Conservation (phyloP, 2,329 filamentous ascomycete genomes). For the Alternaria dauci region DNA sequence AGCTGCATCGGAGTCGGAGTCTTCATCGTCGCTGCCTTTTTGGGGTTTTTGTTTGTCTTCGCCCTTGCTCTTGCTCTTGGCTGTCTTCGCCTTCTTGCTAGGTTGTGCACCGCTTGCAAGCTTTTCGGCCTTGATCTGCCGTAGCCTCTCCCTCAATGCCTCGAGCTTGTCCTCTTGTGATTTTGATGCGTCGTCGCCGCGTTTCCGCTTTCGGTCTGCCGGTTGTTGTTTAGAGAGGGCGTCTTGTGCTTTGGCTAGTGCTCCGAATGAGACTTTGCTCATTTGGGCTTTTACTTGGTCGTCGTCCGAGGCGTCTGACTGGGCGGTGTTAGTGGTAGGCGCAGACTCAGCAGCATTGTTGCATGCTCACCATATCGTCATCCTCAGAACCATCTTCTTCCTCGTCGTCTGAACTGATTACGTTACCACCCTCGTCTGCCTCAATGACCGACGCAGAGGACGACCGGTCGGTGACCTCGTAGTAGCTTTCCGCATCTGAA, state of each 20-base stretch:
- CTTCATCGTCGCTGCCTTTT: constrained; percentile 44
- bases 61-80: constrained; percentile 22
- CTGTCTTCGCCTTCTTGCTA: constrained; percentile 30
- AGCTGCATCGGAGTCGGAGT: constrained; percentile 44
- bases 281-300: constrained; percentile 57
- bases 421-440: constrained; percentile 45
- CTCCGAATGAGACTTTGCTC: constrained; percentile 81
- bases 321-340: constrained; percentile 17
- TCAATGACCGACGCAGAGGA: constrained; percentile 53
- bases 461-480: constrained; percentile 51
- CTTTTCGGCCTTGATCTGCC: constrained; percentile 55
- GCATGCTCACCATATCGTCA: constrained; percentile 36
- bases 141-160: constrained; percentile 55
- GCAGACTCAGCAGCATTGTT: neutral
- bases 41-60: constrained; percentile 43
- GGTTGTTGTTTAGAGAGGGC: constrained; percentile 60
- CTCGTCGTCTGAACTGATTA: constrained; percentile 48
- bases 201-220: constrained; percentile 53
- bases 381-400: constrained; percentile 33
- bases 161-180: constrained; percentile 58
- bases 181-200: constrained; percentile 48
- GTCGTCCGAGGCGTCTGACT: constrained; percentile 49
- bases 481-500: constrained; percentile 50
- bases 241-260: constrained; percentile 86
- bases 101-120: constrained; percentile 32